Evolutionary conservation across 257 asterid genomes (phyloP).

Genomic region (Cynanchum wilfordii): DNA sequence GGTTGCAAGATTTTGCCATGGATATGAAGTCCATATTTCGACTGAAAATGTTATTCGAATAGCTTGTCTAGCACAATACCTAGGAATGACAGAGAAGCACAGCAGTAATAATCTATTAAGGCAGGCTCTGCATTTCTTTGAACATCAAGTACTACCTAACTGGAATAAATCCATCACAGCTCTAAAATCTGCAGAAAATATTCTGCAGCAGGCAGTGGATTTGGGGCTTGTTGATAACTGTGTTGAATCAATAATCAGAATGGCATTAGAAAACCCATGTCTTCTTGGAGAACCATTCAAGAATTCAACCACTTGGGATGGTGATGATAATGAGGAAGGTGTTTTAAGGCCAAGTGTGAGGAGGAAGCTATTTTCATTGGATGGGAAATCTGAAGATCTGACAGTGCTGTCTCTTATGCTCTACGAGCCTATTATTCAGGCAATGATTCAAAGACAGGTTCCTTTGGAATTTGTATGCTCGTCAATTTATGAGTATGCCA

Average conservation of each 20-base stretch:
- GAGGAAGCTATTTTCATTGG: slow-evolving; percentile 51
- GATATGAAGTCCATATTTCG: slow-evolving; percentile 43
- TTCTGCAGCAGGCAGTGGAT: slow-evolving; percentile 43
- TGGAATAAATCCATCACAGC: slow-evolving; percentile 70
- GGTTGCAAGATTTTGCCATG: slow-evolving; percentile 76
- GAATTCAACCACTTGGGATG: slow-evolving; percentile 22
- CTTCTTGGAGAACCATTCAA: slow-evolving; percentile 57
- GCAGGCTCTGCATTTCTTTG: slow-evolving; percentile 39
- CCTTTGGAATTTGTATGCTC: slow-evolving; percentile 50
- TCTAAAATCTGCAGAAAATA: slow-evolving; percentile 42
- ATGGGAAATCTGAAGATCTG: slow-evolving; percentile 57
- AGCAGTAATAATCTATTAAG: slow-evolving; percentile 46
- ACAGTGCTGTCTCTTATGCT: slow-evolving; percentile 34
- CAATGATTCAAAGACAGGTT: slow-evolving; percentile 36
- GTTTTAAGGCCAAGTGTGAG: slow-evolving; percentile 36
- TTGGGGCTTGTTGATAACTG: slow-evolving; percentile 50
- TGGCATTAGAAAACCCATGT: slow-evolving; percentile 45
- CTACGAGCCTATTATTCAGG: slow-evolving; percentile 44
- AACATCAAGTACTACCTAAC: slow-evolving; percentile 40
- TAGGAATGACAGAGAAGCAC: slow-evolving; percentile 67
- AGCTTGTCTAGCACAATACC: slow-evolving; percentile 55
- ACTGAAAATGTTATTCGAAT: slow-evolving; percentile 52
- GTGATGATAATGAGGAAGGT: slow-evolving; percentile 26
- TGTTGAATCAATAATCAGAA: slow-evolving; percentile 41
- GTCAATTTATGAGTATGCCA: slow-evolving; percentile 42